phyloP scores from a whole-genome alignment of 805 yeast genomes.

The Cyberlindnera sargentensis region DNA sequence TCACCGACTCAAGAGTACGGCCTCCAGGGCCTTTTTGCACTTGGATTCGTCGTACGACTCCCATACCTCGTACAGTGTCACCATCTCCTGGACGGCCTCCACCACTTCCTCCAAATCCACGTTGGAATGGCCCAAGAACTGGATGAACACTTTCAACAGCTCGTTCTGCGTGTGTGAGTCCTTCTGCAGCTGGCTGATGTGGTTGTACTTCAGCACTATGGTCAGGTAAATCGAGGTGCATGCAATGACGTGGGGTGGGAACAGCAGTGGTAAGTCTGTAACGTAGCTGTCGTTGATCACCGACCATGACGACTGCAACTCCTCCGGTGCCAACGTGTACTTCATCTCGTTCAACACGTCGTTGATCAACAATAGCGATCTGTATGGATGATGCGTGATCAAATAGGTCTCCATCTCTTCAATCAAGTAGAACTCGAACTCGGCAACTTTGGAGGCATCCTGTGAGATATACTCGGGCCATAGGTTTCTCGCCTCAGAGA shows the following conservation, averaged over 20 bases:
- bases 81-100: slow-evolving; percentile 78
- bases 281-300: slow-evolving; percentile 83
- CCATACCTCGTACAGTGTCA: slow-evolving; percentile 81
- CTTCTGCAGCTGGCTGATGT: slow-evolving; percentile 14
- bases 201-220: slow-evolving; percentile 43
- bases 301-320: slow-evolving; percentile 83
- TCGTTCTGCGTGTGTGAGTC: slow-evolving; percentile 16
- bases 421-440: slow-evolving; percentile 87
- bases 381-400: slow-evolving; percentile 72
- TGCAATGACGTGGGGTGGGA: slow-evolving; percentile 88
- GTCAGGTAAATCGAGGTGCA: slow-evolving; percentile 76
- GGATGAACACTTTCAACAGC: slow-evolving; percentile 49
- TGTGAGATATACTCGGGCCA: slow-evolving; percentile 96
- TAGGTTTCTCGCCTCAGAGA: slow-evolving; percentile 75
- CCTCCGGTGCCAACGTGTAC: slow-evolving; percentile 45
- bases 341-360: slow-evolving; percentile 22
- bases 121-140: slow-evolving; percentile 68
- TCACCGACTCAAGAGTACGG: slow-evolving; percentile 16
- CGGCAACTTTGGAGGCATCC: slow-evolving; percentile 87
- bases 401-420: slow-evolving; percentile 77
- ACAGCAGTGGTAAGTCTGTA: slow-evolving; percentile 75
- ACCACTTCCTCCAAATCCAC: slow-evolving; percentile 71
- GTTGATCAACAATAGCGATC: slow-evolving; percentile 49
- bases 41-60: slow-evolving; percentile 64
- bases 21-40: slow-evolving; percentile 21